These are phyloP conservation scores for Heliocybe sulcata DNA, from an alignment of 1,284 basidiomycete genomes.

Conservation along the genomic window DNA sequence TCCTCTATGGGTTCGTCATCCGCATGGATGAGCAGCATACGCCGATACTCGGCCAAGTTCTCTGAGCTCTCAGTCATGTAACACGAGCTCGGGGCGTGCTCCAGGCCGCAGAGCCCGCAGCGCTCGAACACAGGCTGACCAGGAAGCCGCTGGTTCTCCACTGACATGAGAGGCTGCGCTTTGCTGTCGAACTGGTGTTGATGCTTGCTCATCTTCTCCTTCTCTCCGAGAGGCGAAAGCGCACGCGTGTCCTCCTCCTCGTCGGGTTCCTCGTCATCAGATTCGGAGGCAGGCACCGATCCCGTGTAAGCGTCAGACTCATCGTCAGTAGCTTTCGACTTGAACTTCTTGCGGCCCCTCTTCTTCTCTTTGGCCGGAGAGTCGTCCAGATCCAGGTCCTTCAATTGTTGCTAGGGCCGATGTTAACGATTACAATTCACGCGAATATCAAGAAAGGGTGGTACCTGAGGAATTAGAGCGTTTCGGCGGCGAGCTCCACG, in stretches of 20 bases:
- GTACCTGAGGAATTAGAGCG: constrained; percentile 49
- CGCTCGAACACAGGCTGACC: constrained; percentile 12
- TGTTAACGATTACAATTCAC: constrained; percentile 45
- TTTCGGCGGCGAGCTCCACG: constrained; percentile 47
- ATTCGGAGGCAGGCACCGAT: constrained; percentile 22
- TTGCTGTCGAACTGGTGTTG: background rate
- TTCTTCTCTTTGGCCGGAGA: constrained; percentile 14
- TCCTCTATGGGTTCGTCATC: constrained; percentile 58
- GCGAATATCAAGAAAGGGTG: constrained; percentile 43
- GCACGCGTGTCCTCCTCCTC: constrained; percentile 3
- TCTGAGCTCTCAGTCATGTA: constrained; percentile 57
- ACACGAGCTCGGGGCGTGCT: constrained; percentile 46
- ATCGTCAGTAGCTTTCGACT: constrained; percentile 15
- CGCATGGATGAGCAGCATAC: constrained; percentile 51
- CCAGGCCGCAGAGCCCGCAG: constrained; percentile 59
- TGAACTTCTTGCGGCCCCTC: constrained; percentile 7
- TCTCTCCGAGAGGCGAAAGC: background rate
- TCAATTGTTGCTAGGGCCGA: constrained; percentile 21
- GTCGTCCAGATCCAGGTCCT: constrained; percentile 23
- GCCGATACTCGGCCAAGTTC: constrained; percentile 61
- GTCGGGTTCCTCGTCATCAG: constrained; percentile 18
- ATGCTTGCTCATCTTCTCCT: constrained; percentile 1
- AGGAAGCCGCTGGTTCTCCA: constrained; percentile 12
- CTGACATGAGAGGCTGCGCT: constrained; percentile 10
- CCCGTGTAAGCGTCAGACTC: constrained; percentile 28